These are phyloP conservation scores for Phytophthora sp. DNA, from an alignment of 352 stramenopile species.

Conservation along the genomic window DNA sequence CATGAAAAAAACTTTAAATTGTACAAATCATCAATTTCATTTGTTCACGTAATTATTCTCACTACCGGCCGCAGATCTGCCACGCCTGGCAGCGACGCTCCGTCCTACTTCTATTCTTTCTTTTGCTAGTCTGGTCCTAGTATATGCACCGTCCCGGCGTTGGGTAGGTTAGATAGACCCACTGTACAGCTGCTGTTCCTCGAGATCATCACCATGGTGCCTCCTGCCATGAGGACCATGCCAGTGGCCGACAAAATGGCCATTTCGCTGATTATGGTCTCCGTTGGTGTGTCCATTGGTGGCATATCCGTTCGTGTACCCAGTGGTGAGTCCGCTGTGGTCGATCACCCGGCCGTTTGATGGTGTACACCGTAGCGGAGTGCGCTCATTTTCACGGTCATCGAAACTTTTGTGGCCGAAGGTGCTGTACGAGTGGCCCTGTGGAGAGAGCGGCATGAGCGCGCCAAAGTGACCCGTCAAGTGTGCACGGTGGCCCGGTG, in stretches of 20 bases:
- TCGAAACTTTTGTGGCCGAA: constrained; percentile 58
- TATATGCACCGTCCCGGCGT: constrained; percentile 24
- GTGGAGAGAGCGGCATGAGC: constrained; percentile 81
- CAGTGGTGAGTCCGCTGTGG: constrained; percentile 22
- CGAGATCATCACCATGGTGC: constrained; percentile 27
- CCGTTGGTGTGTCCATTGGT: constrained; percentile 19
- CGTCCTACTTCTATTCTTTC: constrained; percentile 35
- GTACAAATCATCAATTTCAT: constrained; percentile 34
- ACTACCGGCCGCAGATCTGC: not conserved
- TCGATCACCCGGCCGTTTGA: constrained; percentile 31
- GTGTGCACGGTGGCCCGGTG: constrained; percentile 46
- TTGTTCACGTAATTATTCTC: constrained; percentile 28
- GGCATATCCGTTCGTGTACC: constrained; percentile 23
- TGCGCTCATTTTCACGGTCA: constrained; percentile 53
- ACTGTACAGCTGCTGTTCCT: constrained; percentile 39
- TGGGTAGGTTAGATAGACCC: constrained; percentile 36
- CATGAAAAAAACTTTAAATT: too few relatives aligned
- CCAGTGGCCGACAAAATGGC: constrained; percentile 25
- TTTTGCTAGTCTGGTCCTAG: constrained; percentile 23
- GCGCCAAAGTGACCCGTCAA: constrained; percentile 80
- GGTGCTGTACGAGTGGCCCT: constrained; percentile 41
- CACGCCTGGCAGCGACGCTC: constrained; percentile 17
- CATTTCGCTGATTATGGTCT: constrained; percentile 25
- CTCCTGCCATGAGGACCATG: constrained; percentile 31
- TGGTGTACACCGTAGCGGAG: constrained; percentile 39